Base-by-base conservation (phyloP, 371 early-diverging fungal species). In the Actinomortierella wolfii region DNA sequence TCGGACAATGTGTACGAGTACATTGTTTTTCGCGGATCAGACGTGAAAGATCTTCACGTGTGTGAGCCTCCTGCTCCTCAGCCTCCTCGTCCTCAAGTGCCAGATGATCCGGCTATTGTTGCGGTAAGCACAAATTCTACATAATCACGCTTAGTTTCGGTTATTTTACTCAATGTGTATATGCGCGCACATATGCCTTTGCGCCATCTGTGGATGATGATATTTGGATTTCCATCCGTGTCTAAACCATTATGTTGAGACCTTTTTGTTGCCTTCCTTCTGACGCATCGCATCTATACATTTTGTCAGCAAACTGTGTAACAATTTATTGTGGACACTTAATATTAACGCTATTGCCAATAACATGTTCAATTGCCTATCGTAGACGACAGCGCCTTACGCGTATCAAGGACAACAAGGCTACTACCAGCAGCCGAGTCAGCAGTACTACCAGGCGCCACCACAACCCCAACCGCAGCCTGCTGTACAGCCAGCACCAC, bases 11-110 rank as follows among this genome's bases (percentile, higher is more conserved):
- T 94, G 40, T 97, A 92, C 79, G 93, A 93, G 63, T 93, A 85
- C 76, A 94, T 96, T 62, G 91, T 94, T 39, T 97, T 97, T 70
- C 88, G 94, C 56, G 97, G 95, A 29, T 87, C 91, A 18, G 98
- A 98, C 62, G 92, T 98, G 61, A 92, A 93, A 80, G 94, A 93
- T 74, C 81, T 98, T 53, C 90, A 93, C 61, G 95, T 97, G 25
- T 89, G 89, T 61, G 88, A 89, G 70, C 87, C 90, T 48, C 83
- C 86, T 9, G 80, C 86, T 20, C 78, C 81, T 15, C 75, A 67
- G 57, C 83, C 87, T 13, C 85, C 81, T 41, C 83, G 84, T 14
- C 79, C 85, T 18, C 81, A 76, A 61, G 71, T 90, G 6, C 92
- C 92, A 28, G 88, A 92, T 66, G 95, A 96, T 67, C 95, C 96